phyloP scores from a whole-genome alignment of 2,329 filamentous ascomycete genomes.

The Cadophora gregata region DNA sequence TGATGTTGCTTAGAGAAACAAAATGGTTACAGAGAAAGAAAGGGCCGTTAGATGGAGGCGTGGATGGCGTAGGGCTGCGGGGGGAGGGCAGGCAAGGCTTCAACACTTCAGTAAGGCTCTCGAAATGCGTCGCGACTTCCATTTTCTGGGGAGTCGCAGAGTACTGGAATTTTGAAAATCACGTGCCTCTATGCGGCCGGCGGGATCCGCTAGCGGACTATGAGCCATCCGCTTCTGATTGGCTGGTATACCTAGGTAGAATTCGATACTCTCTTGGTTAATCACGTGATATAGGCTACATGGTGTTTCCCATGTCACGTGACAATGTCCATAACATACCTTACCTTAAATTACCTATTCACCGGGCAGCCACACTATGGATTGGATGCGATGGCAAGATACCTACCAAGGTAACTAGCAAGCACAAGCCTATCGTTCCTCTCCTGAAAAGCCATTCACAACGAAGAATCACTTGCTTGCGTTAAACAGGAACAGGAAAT shows the following conservation, averaged over 20 bases:
- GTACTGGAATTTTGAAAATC: not conserved
- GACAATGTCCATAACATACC: too few relatives aligned
- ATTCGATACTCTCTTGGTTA: not conserved
- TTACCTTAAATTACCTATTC: too few relatives aligned
- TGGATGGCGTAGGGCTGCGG: not conserved
- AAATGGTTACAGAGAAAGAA: slow-evolving; percentile 20
- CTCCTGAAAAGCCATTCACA: too few relatives aligned
- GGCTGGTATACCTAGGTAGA: not conserved
- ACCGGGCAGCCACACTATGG: too few relatives aligned
- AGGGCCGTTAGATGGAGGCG: not conserved
- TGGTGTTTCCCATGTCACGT: too few relatives aligned
- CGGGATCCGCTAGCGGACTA: not conserved
- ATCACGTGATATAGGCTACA: too few relatives aligned
- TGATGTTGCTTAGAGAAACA: not conserved
- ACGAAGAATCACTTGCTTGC: too few relatives aligned
- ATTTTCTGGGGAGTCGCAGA: slow-evolving; percentile 10
- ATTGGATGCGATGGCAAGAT: too few relatives aligned
- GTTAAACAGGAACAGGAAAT: not conserved
- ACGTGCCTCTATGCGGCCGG: not conserved
- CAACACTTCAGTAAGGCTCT: slow-evolving; percentile 14
- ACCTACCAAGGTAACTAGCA: too few relatives aligned
- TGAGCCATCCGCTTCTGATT: not conserved
- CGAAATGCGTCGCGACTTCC: slow-evolving; percentile 20
- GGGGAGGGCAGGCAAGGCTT: slow-evolving; percentile 7
- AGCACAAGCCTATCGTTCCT: too few relatives aligned